Evolutionary conservation across 2,329 filamentous ascomycete species (phyloP), one percentile per base, ranked within the genome.

Genomic region (Teratosphaeria gauchensis): DNA sequence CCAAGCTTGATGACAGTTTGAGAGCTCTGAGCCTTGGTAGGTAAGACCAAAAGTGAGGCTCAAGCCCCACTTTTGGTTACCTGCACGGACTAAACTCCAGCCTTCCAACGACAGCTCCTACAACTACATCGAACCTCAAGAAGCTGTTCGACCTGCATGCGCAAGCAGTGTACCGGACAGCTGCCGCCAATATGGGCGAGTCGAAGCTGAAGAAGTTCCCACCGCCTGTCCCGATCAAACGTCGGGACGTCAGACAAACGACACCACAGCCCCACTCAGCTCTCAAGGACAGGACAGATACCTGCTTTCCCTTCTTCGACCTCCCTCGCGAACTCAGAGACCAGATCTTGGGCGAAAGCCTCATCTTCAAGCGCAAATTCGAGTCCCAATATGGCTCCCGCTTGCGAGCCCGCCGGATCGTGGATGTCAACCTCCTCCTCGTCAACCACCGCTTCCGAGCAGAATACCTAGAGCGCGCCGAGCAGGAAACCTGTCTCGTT

Each of bases 321-420:
- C 55, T 61, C 1, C 55, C 59, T 3, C 56, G 56, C 33, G 60
- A 63, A 33, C 52, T 63, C 14, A 58, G 58, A 46, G 59, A 63
- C 28, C 32, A 60, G 21, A 62, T 61, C 59, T 62, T 58, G 46
- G 53, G 48, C 28, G 32, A 54, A 14, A 56, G 52, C 32, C 53
- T 58, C 1, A 48, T 46, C n/a, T 61, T 53, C 54, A 61, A 61
- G 46, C 53, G 46, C 14, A 61, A 61, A 38, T 52, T 56, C 54
- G 30, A 30, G 5, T 30, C 51, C 11, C 59, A 61, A 52, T 33
- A 56, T 38, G 51, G 52, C 48, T 51, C 53, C 3, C 58, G 58
- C 35, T 16, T 61, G 12, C 57, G 59, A 53, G 59, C 55, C 35
- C 54, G 59, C 6, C 48, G 51, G 8, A 54, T 61, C 38, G 31